These are phyloP conservation scores for Novakomyces olei DNA, from an alignment of 805 yeast genomes.

Conservation along the genomic window DNA sequence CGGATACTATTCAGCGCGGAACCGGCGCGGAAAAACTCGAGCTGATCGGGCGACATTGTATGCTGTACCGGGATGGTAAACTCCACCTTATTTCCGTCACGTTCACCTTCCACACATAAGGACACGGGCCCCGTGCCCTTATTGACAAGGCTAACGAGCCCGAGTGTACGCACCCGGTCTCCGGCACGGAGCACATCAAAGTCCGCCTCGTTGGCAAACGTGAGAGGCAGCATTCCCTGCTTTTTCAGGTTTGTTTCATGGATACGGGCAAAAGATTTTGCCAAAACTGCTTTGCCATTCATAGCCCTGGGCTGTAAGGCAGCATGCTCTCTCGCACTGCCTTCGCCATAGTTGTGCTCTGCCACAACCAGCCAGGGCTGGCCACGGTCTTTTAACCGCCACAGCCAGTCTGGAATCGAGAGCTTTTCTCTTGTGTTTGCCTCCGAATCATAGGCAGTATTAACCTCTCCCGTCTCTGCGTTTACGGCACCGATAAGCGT, in stretches of 20 bases:
- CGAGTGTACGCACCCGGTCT: slow-evolving; percentile 73
- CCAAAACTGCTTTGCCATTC: slow-evolving; percentile 94
- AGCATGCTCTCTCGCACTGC: slow-evolving; percentile 99
- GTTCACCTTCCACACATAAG: slow-evolving; percentile 51
- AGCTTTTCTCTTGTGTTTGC: slow-evolving; percentile 65
- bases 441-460: slow-evolving; percentile 69
- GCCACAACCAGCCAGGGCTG: slow-evolving; percentile 93
- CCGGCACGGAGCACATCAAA: slow-evolving; percentile 84
- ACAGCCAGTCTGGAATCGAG: slow-evolving; percentile 90
- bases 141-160: slow-evolving; percentile 56
- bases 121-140: slow-evolving; percentile 42
- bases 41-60: slow-evolving; percentile 88
- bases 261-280: slow-evolving; percentile 95
- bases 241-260: slow-evolving; percentile 99
- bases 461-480: slow-evolving; percentile 88
- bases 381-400: slow-evolving; percentile 82
- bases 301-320: slow-evolving; percentile 98
- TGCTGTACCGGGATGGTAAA: slow-evolving; percentile 71
- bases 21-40: slow-evolving; percentile 91
- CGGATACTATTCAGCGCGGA: slow-evolving; percentile 89
- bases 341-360: slow-evolving; percentile 98
- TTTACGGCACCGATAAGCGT: slow-evolving; percentile 99
- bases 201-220: slow-evolving; percentile 70
- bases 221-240: slow-evolving; percentile 95
- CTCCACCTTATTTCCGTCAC: slow-evolving; percentile 42